phyloP scores from a whole-genome alignment of 371 early-diverging fungal species.

The Funneliformis caledonium region DNA sequence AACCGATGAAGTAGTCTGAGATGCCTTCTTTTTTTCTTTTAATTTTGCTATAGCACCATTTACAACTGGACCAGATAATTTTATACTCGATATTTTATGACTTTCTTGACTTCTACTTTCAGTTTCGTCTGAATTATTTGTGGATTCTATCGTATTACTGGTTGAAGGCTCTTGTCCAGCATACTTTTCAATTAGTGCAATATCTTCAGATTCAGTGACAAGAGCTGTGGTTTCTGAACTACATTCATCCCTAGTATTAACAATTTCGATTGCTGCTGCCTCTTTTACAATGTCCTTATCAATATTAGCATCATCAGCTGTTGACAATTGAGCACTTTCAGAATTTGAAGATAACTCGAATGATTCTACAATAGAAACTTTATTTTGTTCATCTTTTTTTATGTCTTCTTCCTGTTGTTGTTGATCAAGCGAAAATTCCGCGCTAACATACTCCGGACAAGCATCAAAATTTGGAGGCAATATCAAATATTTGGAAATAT shows the following conservation, averaged over 20 bases:
- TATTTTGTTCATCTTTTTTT: conserved; percentile 6
- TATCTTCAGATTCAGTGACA: not conserved
- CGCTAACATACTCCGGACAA: conserved; percentile 46
- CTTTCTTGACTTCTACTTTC: conserved; percentile 33
- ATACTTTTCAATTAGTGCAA: conserved; percentile 32
- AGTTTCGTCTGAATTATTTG: not conserved
- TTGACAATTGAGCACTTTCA: not conserved
- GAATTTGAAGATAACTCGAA: conserved; percentile 4
- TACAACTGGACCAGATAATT: conserved; percentile 50
- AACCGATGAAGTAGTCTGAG: not conserved
- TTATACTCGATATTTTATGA: conserved; percentile 46
- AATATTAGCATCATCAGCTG: not conserved
- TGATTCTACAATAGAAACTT: not conserved
- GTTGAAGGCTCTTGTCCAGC: not conserved
- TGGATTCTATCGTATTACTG: not conserved
- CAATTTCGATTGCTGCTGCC: not conserved
- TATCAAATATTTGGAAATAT: conserved; percentile 43
- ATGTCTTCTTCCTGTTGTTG: not conserved
- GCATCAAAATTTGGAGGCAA: conserved; percentile 48
- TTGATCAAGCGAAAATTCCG: not conserved
- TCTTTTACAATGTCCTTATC: conserved; percentile 31
- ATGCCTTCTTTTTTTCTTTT: conserved; percentile 49
- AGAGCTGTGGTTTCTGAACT: not conserved
- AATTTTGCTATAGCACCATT: conserved; percentile 53
- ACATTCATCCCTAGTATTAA: not conserved